Conservation (phyloP, 345 rosid genomes). For the Eucalyptus caleyi region DNA sequence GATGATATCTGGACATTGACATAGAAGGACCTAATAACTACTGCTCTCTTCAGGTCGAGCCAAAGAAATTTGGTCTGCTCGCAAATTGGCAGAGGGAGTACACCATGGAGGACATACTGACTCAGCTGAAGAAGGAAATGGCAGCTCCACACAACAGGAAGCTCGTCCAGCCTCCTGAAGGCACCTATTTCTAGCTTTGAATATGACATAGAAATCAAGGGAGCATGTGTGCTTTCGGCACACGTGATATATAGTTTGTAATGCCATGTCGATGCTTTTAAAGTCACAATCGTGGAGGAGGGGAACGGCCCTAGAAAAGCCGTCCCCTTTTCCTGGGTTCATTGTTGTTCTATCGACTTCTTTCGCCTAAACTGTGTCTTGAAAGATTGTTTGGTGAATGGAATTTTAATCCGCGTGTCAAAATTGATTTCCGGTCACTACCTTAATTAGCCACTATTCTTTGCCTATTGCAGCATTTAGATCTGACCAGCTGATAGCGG, state of each 20-base stretch:
- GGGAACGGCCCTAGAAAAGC: slow-evolving; percentile 18
- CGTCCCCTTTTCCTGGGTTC: slow-evolving; percentile 19
- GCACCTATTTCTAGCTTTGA: slow-evolving; percentile 58
- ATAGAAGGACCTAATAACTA: background rate
- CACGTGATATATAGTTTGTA: slow-evolving; percentile 36
- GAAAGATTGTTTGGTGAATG: background rate
- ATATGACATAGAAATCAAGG: slow-evolving; percentile 2
- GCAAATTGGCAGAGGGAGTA: slow-evolving; percentile 73
- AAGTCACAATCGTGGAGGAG: slow-evolving; percentile 18
- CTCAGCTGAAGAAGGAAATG: slow-evolving; percentile 78
- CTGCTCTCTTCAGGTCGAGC: slow-evolving; percentile 39
- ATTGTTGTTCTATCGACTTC: slow-evolving; percentile 16
- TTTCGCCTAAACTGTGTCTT: background rate
- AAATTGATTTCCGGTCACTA: background rate
- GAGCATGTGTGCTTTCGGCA: slow-evolving; percentile 5
- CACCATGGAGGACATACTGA: slow-evolving; percentile 69
- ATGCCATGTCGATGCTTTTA: slow-evolving; percentile 25
- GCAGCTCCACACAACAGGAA: slow-evolving; percentile 59
- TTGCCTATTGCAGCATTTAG: background rate
- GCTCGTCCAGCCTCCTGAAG: slow-evolving; percentile 84
- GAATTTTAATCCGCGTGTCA: background rate
- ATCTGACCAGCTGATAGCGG: background rate
- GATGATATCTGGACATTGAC: background rate
- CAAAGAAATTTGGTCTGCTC: slow-evolving; percentile 61
- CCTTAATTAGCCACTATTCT: background rate